Evolutionary conservation across 1,139 yeast species (phyloP).

Genomic region (Yamadazyma oceani): DNA sequence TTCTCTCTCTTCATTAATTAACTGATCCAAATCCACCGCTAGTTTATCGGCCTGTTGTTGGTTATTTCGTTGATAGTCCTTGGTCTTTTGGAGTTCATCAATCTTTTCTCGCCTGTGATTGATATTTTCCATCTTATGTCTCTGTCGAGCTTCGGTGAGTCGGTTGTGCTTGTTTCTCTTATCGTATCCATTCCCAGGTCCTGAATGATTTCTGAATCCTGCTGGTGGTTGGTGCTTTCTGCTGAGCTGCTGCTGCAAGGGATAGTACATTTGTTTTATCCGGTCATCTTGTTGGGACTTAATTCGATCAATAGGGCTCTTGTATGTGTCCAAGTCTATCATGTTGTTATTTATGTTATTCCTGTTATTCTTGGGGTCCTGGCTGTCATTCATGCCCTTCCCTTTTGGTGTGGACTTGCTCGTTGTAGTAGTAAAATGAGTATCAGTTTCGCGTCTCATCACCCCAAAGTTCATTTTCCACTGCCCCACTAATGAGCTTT

Average conservation of each 20-base stretch:
- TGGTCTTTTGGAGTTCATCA: slow-evolving; percentile 23
- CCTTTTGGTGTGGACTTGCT: not conserved
- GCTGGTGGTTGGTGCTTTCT: slow-evolving; percentile 18
- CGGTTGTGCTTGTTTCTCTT: slow-evolving; percentile 29
- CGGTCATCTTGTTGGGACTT: slow-evolving; percentile 20
- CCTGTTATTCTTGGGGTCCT: not conserved
- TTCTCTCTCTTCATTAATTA: slow-evolving; percentile 33
- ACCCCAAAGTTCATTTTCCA: too few species aligned
- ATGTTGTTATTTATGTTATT: too few species aligned
- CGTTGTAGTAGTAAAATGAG: too few species aligned
- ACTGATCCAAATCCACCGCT: slow-evolving; percentile 27
- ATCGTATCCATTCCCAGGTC: slow-evolving; percentile 15
- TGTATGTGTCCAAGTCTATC: not conserved
- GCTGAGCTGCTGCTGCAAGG: slow-evolving; percentile 16
- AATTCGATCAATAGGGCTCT: slow-evolving; percentile 8
- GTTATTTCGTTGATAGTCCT: slow-evolving; percentile 19
- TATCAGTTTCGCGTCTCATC: too few species aligned
- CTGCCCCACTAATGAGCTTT: slow-evolving; percentile 5
- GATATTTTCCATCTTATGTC: slow-evolving; percentile 26
- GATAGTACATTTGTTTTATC: slow-evolving; percentile 19
- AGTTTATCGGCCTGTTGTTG: slow-evolving; percentile 19
- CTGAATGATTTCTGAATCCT: slow-evolving; percentile 9
- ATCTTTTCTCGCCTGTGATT: slow-evolving; percentile 25
- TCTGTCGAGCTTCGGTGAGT: slow-evolving; percentile 28
- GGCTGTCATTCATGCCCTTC: not conserved